Percentiles rank a stretch among this genome's conserved stretches.
Evolutionary conservation across 345 rosid species (phyloP).

Genomic region (Salix purpurea): DNA sequence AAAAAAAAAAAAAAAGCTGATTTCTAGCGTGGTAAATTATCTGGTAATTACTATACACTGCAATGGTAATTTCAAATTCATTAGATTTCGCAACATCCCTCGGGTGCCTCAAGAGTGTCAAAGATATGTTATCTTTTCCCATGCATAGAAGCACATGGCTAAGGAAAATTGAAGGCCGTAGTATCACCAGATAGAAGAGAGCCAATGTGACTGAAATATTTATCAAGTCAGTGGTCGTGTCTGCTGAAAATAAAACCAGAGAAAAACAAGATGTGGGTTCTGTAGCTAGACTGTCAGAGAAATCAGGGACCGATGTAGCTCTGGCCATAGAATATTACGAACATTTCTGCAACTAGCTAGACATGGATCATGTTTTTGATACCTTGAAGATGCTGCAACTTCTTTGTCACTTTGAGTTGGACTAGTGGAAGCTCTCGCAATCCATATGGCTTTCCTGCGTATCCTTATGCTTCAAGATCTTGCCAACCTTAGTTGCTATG

Average conservation of each 20-base stretch:
- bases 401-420: background rate
- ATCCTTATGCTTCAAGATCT: background rate
- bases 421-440: background rate
- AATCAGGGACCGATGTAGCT: background rate
- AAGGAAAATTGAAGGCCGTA: background rate
- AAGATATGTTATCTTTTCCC: background rate
- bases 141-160: constrained; percentile 6
- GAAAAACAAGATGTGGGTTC: background rate
- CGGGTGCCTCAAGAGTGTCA: background rate
- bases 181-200: background rate
- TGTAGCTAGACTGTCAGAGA: constrained; percentile 1
- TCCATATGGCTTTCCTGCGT: background rate
- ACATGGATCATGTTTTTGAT: background rate
- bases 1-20: no score
- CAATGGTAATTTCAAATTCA: background rate
- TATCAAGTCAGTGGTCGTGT: background rate
- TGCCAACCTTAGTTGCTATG: background rate
- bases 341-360: background rate
- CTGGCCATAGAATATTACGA: background rate
- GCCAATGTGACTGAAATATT: background rate
- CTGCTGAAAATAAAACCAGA: background rate
- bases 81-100: background rate
- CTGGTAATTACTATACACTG: background rate
- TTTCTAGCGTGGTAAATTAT: no score
- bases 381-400: constrained; percentile 10